Base-by-base conservation (phyloP, 805 yeast genomes). In the Candida odintsovae region DNA sequence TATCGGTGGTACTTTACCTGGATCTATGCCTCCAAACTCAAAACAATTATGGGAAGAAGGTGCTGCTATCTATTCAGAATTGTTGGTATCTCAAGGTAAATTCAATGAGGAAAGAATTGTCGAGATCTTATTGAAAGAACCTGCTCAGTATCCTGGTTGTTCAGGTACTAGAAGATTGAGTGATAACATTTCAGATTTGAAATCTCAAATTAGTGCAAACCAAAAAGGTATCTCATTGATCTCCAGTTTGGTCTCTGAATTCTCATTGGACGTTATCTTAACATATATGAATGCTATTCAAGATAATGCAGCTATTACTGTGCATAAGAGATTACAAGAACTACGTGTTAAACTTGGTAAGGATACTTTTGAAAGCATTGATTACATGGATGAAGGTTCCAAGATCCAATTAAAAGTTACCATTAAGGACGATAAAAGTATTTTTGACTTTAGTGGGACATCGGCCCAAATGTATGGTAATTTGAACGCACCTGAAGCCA, bases 21-120 rank as follows among this genome's bases (percentile, higher is more conserved):
- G 97, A 1, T 85, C 95, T 0, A 89, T 90, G 90, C 97, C 97
- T 15, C 96, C 97, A 10, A 82, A 85, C 59, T 88, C 97, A 2
- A 87, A 82, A 57, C 81, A 82, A 49, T 67, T 92, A 37, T 84
- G 80, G 72, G 90, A 90, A 60, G 97, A 90, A 66, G 98, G 97
- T 40, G 97, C 96, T 2, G 79, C 87, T 3, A 89, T 92, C 31
- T 76, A 79, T 57, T 82, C 94, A 1, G 90, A 84, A 61, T 72
- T 86, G 49, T 71, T 92, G 15, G 92, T 90, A 8, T 66, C 73
- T 28, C 69, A 76, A 45, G 95, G 95, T 3, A 69, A 68, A 39
- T 90, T 90, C 61, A 90, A 90, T 58, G 89, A 86, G 52, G 84
- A 73, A 15, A 75, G 80, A 10, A 78, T 90, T 44, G 75, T 80